Evolutionary conservation across 129 eudicot species (phyloP).

Genomic region (Escallonia herrerae): DNA sequence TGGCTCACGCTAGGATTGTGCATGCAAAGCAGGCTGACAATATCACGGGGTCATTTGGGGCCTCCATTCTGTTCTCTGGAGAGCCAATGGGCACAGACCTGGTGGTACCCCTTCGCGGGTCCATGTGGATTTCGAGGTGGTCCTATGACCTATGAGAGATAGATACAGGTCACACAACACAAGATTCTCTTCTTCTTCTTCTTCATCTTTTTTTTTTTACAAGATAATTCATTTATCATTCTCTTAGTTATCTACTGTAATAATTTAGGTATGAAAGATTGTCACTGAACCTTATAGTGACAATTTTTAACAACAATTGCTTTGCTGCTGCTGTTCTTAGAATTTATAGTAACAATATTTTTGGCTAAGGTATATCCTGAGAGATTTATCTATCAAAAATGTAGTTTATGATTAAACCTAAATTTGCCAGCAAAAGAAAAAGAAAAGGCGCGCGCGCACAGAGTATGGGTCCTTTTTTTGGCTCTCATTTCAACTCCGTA

Average conservation of each 20-base stretch:
- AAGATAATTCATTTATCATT: too few species aligned
- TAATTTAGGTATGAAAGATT: too few species aligned
- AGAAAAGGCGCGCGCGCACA: neutral
- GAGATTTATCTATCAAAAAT: too few species aligned
- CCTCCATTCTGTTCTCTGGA: slow-evolving; percentile 8
- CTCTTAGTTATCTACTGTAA: too few species aligned
- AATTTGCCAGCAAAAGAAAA: neutral
- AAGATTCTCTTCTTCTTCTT: too few species aligned
- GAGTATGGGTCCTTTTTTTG: slow-evolving; percentile 1
- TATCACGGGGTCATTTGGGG: slow-evolving; percentile 1
- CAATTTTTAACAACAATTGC: too few species aligned
- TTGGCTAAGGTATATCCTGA: too few species aligned
- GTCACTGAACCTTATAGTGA: too few species aligned
- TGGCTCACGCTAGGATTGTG: slow-evolving; percentile 25
- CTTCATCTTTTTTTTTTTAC: too few species aligned
- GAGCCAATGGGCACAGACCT: slow-evolving; percentile 1
- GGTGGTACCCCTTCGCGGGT: neutral
- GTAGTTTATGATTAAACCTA: too few species aligned
- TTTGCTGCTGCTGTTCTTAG: too few species aligned
- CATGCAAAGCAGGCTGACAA: neutral
- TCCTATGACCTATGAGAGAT: neutral
- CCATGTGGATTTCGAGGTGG: neutral
- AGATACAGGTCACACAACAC: neutral
- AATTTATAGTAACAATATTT: too few species aligned
- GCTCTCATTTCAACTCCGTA: slow-evolving; percentile 28